A percentile compares a stretch with the other conserved stretches of the same genome.
Evolutionary conservation across 495 filamentous ascomycete genomes (phyloP).

Genomic region (Filosporella fistucella): DNA sequence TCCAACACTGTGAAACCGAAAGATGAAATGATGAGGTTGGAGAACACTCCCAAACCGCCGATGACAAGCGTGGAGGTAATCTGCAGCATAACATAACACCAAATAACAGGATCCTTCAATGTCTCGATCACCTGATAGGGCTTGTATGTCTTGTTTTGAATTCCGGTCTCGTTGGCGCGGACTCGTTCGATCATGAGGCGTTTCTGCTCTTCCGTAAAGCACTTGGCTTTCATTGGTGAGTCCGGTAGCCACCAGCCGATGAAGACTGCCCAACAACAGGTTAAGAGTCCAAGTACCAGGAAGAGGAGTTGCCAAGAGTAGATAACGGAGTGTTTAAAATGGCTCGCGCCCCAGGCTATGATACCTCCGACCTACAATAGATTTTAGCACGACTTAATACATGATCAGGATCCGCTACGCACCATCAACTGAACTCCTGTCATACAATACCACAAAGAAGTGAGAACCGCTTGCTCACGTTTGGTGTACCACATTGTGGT

Average conservation of each 20-base stretch:
- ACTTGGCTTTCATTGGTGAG: conserved; percentile 64
- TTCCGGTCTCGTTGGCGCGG: conserved; percentile 40
- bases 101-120: conserved; percentile 52
- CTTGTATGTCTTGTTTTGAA: conserved; percentile 18
- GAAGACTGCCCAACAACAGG: conserved; percentile 40
- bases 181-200: conserved; percentile 30
- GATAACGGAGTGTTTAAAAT: conserved; percentile 29
- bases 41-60: conserved; percentile 63
- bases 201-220: conserved; percentile 55
- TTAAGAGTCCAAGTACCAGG: conserved; percentile 57
- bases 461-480: conserved; percentile 49
- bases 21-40: conserved; percentile 55
- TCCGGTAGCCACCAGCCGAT: conserved; percentile 65
- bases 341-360: conserved; percentile 23
- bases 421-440: conserved; percentile 5
- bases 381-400: not conserved
- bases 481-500: conserved; percentile 59
- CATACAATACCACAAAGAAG: conserved; percentile 35
- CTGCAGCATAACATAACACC: conserved; percentile 23
- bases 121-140: conserved; percentile 48
- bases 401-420: not conserved
- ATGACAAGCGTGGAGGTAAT: conserved; percentile 8
- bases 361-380: conserved; percentile 43
- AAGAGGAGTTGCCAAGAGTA: conserved; percentile 47
- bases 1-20: conserved; percentile 52